Percentiles rank a stretch among this genome's conserved stretches.
Conservation (phyloP, 2,329 filamentous ascomycete species). For the Acrocalymma vagum region DNA sequence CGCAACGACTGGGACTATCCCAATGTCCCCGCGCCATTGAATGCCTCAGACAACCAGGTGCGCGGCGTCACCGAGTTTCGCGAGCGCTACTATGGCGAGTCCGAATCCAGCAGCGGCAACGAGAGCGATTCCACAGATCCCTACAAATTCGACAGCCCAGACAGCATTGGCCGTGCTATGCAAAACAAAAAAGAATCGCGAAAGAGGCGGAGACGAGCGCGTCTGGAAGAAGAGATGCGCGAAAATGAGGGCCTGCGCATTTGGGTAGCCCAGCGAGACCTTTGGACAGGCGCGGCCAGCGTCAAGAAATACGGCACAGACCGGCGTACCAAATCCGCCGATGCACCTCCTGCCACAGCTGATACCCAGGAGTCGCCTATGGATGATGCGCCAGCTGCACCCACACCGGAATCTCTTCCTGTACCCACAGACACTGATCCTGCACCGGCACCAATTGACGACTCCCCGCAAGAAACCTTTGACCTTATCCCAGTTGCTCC, state of each 20-base stretch:
- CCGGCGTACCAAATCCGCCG: constrained; percentile 6
- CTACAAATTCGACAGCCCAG: constrained; percentile 56
- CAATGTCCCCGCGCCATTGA: constrained; percentile 35
- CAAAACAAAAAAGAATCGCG: constrained; percentile 35
- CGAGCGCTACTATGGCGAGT: constrained; percentile 54
- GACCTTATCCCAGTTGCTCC: constrained; percentile 74
- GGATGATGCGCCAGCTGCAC: too few species aligned
- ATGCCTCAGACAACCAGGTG: constrained; percentile 45
- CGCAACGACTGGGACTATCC: constrained; percentile 58
- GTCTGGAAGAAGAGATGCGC: constrained; percentile 52
- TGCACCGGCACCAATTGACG: constrained; percentile 11
- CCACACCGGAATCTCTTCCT: too few species aligned
- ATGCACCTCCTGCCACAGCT: constrained; percentile 9
- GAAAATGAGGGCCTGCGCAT: constrained; percentile 87
- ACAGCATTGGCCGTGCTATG: constrained; percentile 52
- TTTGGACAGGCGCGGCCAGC: constrained; percentile 78
- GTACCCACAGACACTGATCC: constrained; percentile 11
- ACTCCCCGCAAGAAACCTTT: constrained; percentile 18
- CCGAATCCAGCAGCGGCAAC: constrained; percentile 30
- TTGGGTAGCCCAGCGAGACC: constrained; percentile 79
- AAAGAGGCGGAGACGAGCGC: constrained; percentile 47
- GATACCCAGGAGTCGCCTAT: too few species aligned
- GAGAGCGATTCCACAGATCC: constrained; percentile 16
- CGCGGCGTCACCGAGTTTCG: constrained; percentile 47
- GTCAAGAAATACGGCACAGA: constrained; percentile 53